A percentile compares a stretch with the other conserved stretches of the same genome.
Conservation (phyloP, 2,329 filamentous ascomycete species). For the Hypoxylon sp. region DNA sequence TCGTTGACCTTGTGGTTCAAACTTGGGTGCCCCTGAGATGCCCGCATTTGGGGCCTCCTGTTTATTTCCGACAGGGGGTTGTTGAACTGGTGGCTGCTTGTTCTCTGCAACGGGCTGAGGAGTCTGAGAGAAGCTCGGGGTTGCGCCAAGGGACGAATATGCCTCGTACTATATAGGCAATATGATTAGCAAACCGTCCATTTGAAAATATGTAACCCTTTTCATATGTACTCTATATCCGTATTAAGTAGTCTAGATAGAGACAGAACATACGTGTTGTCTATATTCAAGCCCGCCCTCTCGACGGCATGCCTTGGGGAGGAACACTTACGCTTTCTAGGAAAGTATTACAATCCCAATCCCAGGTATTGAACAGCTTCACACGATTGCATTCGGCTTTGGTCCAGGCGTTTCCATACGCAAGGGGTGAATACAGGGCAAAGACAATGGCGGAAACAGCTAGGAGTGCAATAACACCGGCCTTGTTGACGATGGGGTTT, state of each 20-base stretch:
- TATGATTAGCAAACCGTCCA: constrained; percentile 42
- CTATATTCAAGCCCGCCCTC: constrained; percentile 51
- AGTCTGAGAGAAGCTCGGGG: constrained; percentile 47
- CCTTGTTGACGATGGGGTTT: constrained; percentile 80
- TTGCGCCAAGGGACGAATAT: constrained; percentile 57
- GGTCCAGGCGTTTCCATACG: constrained; percentile 96
- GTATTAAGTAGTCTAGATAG: constrained; percentile 21
- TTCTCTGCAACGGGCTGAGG: constrained; percentile 45
- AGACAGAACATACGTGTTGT: constrained; percentile 19
- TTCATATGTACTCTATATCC: constrained; percentile 26
- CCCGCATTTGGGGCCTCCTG: constrained; percentile 49
- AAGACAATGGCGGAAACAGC: constrained; percentile 82
- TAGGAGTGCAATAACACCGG: constrained; percentile 81
- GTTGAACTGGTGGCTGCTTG: constrained; percentile 45
- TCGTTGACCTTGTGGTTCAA: constrained; percentile 63
- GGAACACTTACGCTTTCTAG: constrained; percentile 81
- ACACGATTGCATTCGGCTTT: constrained; percentile 86
- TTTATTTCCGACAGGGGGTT: constrained; percentile 48
- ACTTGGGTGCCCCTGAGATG: constrained; percentile 65
- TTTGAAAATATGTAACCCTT: constrained; percentile 18
- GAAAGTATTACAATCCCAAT: constrained; percentile 99
- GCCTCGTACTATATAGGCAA: constrained; percentile 62
- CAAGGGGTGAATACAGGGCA: constrained; percentile 86
- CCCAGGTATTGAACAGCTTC: constrained; percentile 91
- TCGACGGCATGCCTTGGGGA: constrained; percentile 56